A percentile compares a stretch with the other conserved stretches of the same genome.
These are phyloP conservation scores for Rasamsonia emersonii DNA, from an alignment of 2,329 filamentous ascomycete genomes.

Conservation along the genomic window DNA sequence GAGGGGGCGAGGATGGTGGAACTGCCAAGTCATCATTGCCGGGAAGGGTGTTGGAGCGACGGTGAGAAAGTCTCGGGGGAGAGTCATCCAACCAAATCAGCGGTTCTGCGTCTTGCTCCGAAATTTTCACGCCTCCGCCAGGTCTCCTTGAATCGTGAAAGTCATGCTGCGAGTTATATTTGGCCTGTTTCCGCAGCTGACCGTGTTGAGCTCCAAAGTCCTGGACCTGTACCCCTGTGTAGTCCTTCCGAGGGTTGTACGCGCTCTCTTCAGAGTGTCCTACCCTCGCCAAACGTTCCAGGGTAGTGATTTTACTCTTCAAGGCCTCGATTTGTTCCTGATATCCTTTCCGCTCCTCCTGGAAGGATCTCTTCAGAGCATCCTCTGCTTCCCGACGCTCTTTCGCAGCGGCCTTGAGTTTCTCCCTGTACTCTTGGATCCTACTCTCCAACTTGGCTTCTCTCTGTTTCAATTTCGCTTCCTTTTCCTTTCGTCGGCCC, in stretches of 20 bases:
- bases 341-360: constrained; percentile 31
- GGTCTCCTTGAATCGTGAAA: constrained; percentile 26
- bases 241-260: constrained; percentile 20
- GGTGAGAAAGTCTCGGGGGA: constrained; percentile 11
- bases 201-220: constrained; percentile 6
- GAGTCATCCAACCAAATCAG: constrained; percentile 14
- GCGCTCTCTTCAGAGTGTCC: constrained; percentile 14
- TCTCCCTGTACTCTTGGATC: constrained; percentile 33
- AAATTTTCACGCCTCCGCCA: too few species aligned
- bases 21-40: constrained; percentile 10
- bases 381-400: constrained; percentile 30
- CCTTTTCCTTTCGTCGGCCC: constrained; percentile 34
- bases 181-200: neutral
- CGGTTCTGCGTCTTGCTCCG: constrained; percentile 20
- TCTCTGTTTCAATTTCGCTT: constrained; percentile 32
- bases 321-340: constrained; percentile 30
- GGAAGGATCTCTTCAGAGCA: constrained; percentile 22
- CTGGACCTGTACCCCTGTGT: constrained; percentile 14
- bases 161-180: constrained; percentile 8
- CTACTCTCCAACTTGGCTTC: constrained; percentile 31
- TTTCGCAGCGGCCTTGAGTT: constrained; percentile 25
- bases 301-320: constrained; percentile 21
- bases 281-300: constrained; percentile 18
- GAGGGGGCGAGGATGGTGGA: constrained; percentile 25
- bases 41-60: constrained; percentile 8